A percentile compares a stretch with the other conserved stretches of the same genome.
Conservation (phyloP, 202 grass and related monocot species). For the Hordeum pubiflorum region DNA sequence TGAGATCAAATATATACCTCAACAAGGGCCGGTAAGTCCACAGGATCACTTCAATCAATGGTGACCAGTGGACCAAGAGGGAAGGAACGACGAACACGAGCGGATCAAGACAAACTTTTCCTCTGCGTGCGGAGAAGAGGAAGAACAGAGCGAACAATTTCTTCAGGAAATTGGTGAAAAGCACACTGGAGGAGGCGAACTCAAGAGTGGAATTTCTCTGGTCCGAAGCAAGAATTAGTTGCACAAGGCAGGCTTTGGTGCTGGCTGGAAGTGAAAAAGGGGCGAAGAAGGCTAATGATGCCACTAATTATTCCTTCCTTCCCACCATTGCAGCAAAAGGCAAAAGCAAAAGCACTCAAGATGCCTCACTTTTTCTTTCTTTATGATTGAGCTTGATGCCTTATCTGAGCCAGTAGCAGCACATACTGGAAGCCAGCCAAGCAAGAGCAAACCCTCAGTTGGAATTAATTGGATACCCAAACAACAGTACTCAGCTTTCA, state of each 20-base stretch:
- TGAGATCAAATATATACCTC: neutral
- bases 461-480: neutral
- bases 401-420: neutral
- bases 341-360: neutral
- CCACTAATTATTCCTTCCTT: neutral
- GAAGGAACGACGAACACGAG: neutral
- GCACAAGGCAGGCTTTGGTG: neutral
- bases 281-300: neutral
- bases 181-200: no score
- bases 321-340: neutral
- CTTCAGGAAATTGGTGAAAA: no score
- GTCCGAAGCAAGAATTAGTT: neutral
- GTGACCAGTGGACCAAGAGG: neutral
- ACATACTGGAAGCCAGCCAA: neutral
- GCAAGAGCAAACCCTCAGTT: neutral
- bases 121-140: neutral
- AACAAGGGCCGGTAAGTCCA: neutral
- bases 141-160: no score
- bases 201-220: no score
- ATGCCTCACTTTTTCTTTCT: neutral
- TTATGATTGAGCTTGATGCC: neutral
- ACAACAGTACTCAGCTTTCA: neutral
- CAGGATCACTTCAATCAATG: neutral
- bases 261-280: neutral
- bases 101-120: neutral